Conservation (phyloP, 2,329 filamentous ascomycete species). For the Fusarium transvaalense region DNA sequence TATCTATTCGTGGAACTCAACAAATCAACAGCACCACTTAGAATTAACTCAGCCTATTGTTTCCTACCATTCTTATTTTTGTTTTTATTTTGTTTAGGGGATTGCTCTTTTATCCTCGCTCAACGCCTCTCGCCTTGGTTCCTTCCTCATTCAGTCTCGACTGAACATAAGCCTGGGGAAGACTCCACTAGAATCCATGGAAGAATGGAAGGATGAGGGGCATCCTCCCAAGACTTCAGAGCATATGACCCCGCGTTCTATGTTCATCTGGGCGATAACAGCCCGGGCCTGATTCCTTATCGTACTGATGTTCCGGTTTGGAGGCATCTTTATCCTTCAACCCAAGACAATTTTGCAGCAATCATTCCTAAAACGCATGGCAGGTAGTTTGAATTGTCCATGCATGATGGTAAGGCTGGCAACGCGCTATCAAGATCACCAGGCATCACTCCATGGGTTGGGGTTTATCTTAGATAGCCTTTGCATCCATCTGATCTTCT, state of each 20-base stretch:
- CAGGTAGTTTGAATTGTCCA: conserved; percentile 2
- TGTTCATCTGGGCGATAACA: conserved; percentile 20
- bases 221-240: conserved; percentile 25
- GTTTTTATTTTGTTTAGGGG: not conserved
- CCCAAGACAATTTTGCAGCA: not conserved
- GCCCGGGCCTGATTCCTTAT: conserved; percentile 26
- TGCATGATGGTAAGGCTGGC: conserved; percentile 14
- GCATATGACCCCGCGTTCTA: conserved; percentile 30
- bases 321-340: not conserved
- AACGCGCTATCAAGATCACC: conserved; percentile 16
- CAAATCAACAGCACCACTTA: conserved; percentile 8
- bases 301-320: not conserved
- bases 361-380: conserved; percentile 2
- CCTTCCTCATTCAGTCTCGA: conserved; percentile 30
- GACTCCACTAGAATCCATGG: conserved; percentile 14
- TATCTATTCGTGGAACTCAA: conserved; percentile 17
- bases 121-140: conserved; percentile 14
- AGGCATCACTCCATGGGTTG: conserved; percentile 9
- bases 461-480: conserved; percentile 9
- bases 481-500: conserved; percentile 23
- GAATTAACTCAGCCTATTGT: not conserved
- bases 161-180: conserved; percentile 22
- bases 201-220: not conserved
- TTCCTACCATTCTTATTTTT: not conserved
- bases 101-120: not conserved